Conservation (phyloP, 1,139 yeast genomes). For the Blastobotrys buckinghamii region DNA sequence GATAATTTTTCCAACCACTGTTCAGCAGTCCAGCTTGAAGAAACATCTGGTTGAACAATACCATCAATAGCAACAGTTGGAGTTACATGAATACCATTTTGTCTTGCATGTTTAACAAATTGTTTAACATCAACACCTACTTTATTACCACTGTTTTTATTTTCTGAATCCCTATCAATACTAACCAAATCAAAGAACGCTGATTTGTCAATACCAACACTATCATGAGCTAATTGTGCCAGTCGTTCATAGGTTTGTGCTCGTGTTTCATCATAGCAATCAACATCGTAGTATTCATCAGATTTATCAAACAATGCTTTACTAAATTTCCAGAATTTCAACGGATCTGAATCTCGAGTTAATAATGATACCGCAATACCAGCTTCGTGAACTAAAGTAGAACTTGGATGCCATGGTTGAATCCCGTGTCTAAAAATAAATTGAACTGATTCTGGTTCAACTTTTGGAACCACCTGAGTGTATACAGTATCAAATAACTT, state of each 20-base stretch:
- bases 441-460: constrained; percentile 48
- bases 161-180: constrained; percentile 29
- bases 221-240: constrained; percentile 45
- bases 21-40: constrained; percentile 32
- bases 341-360: constrained; percentile 37
- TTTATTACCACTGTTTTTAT: constrained; percentile 52
- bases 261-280: constrained; percentile 49
- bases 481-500: constrained; percentile 55
- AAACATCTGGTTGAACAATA: constrained; percentile 41
- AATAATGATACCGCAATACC: constrained; percentile 60
- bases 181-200: constrained; percentile 28
- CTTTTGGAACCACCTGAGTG: constrained; percentile 47
- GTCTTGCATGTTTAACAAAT: constrained; percentile 67
- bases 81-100: constrained; percentile 74
- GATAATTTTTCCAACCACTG: constrained; percentile 30
- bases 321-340: constrained; percentile 59
- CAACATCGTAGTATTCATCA: constrained; percentile 53
- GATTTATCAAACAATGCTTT: constrained; percentile 43
- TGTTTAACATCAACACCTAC: constrained; percentile 62
- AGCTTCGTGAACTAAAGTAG: constrained; percentile 64
- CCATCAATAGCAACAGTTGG: constrained; percentile 81
- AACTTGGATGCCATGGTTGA: constrained; percentile 85
- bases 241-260: constrained; percentile 51
- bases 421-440: constrained; percentile 51
- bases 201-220: constrained; percentile 31